Percentiles rank a stretch among this genome's conserved stretches.
These are phyloP conservation scores for Paspalum notatum DNA, from an alignment of 176 grass and related monocot genomes.

Conservation along the genomic window DNA sequence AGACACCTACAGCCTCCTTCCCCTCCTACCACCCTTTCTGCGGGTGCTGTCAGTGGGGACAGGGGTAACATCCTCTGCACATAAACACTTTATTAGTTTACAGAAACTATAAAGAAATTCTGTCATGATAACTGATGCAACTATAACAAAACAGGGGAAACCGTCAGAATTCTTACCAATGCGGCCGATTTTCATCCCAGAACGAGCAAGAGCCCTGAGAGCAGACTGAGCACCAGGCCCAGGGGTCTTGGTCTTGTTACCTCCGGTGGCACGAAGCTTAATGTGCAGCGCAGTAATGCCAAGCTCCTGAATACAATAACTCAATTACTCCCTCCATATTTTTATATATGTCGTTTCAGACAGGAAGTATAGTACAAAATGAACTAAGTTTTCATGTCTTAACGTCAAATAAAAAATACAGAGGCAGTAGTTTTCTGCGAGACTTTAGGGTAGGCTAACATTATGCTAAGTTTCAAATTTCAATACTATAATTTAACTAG, in stretches of 20 bases:
- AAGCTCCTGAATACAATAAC: constrained; percentile 62
- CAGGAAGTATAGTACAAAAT: too few species aligned
- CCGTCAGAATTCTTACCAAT: constrained; percentile 48
- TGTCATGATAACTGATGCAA: not conserved
- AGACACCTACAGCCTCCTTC: constrained; percentile 65
- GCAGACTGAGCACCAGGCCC: constrained; percentile 90
- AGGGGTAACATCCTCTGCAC: constrained; percentile 81
- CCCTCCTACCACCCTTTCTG: constrained; percentile 89
- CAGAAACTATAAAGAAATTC: not conserved
- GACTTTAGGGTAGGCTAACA: too few species aligned
- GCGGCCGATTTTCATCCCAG: constrained; percentile 90
- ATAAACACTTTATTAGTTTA: not conserved
- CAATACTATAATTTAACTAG: too few species aligned
- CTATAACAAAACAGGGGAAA: not conserved
- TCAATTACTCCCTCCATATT: too few species aligned
- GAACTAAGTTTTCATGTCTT: too few species aligned
- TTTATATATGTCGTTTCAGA: too few species aligned
- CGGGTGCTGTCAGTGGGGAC: constrained; percentile 83
- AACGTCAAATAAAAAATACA: too few species aligned
- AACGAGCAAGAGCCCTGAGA: constrained; percentile 90
- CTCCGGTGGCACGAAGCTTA: constrained; percentile 81
- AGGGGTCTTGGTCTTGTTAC: constrained; percentile 92
- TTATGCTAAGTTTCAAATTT: too few species aligned
- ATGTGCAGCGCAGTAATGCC: constrained; percentile 86
- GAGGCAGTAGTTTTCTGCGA: too few species aligned